phyloP scores from a whole-genome alignment of 2,329 filamentous ascomycete species.

The Diplodia sapinea region DNA sequence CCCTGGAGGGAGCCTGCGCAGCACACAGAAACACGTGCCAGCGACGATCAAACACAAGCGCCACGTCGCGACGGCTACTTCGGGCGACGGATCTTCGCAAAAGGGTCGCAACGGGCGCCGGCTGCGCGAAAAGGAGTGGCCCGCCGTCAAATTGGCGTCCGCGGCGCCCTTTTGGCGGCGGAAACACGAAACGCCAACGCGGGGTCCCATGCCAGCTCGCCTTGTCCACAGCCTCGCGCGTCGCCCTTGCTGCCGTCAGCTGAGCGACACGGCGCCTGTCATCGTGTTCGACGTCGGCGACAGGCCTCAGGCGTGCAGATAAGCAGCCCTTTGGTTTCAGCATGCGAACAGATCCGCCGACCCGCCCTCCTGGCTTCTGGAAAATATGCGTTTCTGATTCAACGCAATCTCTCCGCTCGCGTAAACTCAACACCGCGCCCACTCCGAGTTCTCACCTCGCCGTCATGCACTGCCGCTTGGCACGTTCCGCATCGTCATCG shows the following conservation, averaged over 20 bases:
- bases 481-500: conserved; percentile 9
- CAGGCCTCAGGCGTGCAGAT: conserved; percentile 4
- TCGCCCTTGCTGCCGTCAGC: conserved; percentile 14
- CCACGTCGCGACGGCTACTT: conserved; percentile 20
- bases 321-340: conserved; percentile 24
- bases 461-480: conserved; percentile 12
- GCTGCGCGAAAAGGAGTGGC: conserved; percentile 11
- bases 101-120: conserved; percentile 11
- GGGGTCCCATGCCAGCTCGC: conserved; percentile 8
- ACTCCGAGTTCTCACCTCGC: background rate
- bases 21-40: conserved; percentile 11
- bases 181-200: conserved; percentile 21
- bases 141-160: conserved; percentile 6
- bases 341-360: conserved; percentile 11
- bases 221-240: background rate
- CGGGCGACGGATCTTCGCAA: conserved; percentile 4
- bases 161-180: conserved; percentile 4
- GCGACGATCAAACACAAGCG: conserved; percentile 23
- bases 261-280: background rate
- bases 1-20: conserved; percentile 6
- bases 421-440: conserved; percentile 1
- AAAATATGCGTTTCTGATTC: conserved; percentile 22
- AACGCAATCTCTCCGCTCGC: background rate
- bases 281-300: background rate
- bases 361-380: conserved; percentile 16